Base-by-base conservation (phyloP, 192 early-diverging fungal species). In the Entomortierella lignicola region DNA sequence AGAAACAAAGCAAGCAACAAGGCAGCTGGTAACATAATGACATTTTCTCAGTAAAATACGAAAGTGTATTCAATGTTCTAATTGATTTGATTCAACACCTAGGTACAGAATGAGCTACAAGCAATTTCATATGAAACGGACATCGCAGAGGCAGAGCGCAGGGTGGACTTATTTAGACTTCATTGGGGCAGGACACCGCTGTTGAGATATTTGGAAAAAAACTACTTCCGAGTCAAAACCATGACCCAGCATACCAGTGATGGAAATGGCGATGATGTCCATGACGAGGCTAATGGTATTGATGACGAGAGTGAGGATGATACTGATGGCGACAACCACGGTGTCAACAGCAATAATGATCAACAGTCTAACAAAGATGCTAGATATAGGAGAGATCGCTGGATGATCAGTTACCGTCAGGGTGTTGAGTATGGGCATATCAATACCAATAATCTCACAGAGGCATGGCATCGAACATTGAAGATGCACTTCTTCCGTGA, bases 401-500 rank as follows among this genome's bases (percentile, higher is more conserved):
- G 44, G 44, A 47, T 47, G 44, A 15, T 47, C 44, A 12, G 44
- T 47, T 47, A 47, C 44, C 44, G 20, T 20, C 44, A 47, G 17
- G 20, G 20, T 15, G 15, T 47, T 20, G 44, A 47, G 15, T 47
- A 47, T 20, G 44, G 3, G 17, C 44, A 47, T 4, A 47, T 15
- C 44, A 47, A 47, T 47, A 47, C 44, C 20, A 47, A 47, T 20
- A 47, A 47, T 47, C 44, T 47, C 12, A 47, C 57, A 41, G 41
- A 66, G 41, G 42, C 64, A 23, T 66, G 64, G 53, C 64, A 57
- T 39, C 56, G 55, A 34, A 47, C 55, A 18, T 32, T 66, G 17
- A 66, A 66, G 64, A 34, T 37, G 21, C 64, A 66, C 29, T 66
- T 68, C 29, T 68, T 68, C 23, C 15, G n/a, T 8, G 66, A 68